phyloP scores from a whole-genome alignment of 2,329 filamentous ascomycete genomes.

The Alternaria arbusti region DNA sequence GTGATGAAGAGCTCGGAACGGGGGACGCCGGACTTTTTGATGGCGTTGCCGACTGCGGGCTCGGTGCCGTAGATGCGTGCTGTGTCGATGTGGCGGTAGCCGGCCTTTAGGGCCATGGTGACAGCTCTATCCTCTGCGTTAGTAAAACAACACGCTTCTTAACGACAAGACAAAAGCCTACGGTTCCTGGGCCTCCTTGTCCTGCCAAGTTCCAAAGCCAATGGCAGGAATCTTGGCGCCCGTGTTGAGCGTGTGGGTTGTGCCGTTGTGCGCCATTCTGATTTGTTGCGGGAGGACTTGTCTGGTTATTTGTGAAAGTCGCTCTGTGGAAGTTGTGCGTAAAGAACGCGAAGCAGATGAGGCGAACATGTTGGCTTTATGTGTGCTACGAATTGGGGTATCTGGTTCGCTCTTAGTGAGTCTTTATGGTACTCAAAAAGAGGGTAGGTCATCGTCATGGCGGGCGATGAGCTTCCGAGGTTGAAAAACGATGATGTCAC shows the following conservation, averaged over 20 bases:
- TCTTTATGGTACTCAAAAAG: neutral
- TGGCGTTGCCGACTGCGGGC: constrained; percentile 31
- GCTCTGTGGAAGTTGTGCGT: constrained; percentile 13
- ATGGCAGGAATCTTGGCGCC: constrained; percentile 78
- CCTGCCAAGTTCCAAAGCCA: constrained; percentile 59
- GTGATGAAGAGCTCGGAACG: constrained; percentile 55
- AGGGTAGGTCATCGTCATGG: neutral
- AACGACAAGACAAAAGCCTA: neutral
- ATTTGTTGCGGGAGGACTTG: constrained; percentile 20
- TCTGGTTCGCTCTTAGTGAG: neutral
- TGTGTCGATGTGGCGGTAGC: constrained; percentile 42
- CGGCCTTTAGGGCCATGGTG: constrained; percentile 35
- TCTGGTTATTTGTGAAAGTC: constrained; percentile 23
- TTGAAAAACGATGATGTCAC: constrained; percentile 4
- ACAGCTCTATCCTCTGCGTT: constrained; percentile 42
- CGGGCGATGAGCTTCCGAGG: neutral
- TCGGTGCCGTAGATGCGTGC: constrained; percentile 38
- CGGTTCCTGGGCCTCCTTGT: constrained; percentile 39
- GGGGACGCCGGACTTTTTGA: constrained; percentile 40
- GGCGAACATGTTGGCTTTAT: constrained; percentile 21
- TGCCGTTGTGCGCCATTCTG: constrained; percentile 44
- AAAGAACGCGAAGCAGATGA: constrained; percentile 20
- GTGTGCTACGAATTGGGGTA: neutral
- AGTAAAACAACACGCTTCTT: neutral
- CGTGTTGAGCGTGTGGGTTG: constrained; percentile 64